Evolutionary conservation across 108 stramenopile species (phyloP).

Genomic region (Cyclotella choctawhatcheeana): DNA sequence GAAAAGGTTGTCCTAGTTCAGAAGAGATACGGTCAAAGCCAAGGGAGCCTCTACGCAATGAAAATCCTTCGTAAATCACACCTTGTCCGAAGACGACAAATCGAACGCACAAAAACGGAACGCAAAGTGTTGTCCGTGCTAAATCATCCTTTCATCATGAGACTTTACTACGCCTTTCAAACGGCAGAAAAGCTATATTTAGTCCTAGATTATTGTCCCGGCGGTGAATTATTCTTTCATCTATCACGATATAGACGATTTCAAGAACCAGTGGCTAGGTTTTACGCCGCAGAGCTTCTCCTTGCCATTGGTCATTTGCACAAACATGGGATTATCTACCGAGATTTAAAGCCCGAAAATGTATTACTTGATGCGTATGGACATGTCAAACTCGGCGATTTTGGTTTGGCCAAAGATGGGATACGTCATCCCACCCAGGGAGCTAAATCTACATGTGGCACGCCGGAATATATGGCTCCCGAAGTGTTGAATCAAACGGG

Average conservation of each 20-base stretch:
- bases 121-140: constrained; percentile 90
- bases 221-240: constrained; percentile 97
- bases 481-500: constrained; percentile 86
- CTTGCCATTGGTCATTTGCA: constrained; percentile 91
- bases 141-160: constrained; percentile 91
- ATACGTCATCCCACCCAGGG: constrained; percentile 87
- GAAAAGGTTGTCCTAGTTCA: constrained; percentile 88
- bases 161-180: constrained; percentile 92
- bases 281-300: constrained; percentile 93
- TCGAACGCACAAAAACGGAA: constrained; percentile 97
- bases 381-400: constrained; percentile 92
- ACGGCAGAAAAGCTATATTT: constrained; percentile 89
- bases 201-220: constrained; percentile 97
- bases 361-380: constrained; percentile 90
- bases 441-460: constrained; percentile 95
- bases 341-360: constrained; percentile 93
- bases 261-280: constrained; percentile 92
- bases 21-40: constrained; percentile 73
- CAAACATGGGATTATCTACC: constrained; percentile 86
- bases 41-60: constrained; percentile 94
- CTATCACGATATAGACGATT: constrained; percentile 91
- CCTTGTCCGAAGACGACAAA: constrained; percentile 91
- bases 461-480: constrained; percentile 98
- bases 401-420: constrained; percentile 88
- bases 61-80: constrained; percentile 96